Percentiles rank a stretch among this genome's conserved stretches.
Evolutionary conservation across 371 early-diverging fungal species (phyloP).

Genomic region (Saksenaea oblongispora): DNA sequence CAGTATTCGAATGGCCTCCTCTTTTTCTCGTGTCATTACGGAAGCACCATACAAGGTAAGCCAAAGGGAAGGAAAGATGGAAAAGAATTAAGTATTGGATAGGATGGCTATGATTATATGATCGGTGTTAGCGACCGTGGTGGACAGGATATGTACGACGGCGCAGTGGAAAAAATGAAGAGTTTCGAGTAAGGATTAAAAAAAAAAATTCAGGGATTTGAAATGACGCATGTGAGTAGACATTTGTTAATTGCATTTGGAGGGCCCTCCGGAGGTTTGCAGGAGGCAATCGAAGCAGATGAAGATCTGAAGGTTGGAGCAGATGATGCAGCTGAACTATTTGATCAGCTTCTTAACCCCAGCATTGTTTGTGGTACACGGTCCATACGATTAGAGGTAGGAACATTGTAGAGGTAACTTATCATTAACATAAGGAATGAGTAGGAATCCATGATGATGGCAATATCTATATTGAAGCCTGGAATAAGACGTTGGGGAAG

Average conservation of each 20-base stretch:
- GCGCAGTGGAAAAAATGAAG: constrained; percentile 19
- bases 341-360: constrained; percentile 68
- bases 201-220: not conserved
- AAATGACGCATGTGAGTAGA: constrained; percentile 18
- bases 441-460: constrained; percentile 40
- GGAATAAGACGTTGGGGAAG: constrained; percentile 24
- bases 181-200: not conserved
- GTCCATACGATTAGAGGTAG: constrained; percentile 70
- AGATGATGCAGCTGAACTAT: constrained; percentile 65
- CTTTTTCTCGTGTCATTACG: constrained; percentile 62
- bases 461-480: constrained; percentile 34
- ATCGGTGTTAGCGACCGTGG: constrained; percentile 72
- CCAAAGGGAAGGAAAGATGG: not conserved
- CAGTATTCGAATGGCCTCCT: constrained; percentile 64
- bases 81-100: not conserved
- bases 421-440: constrained; percentile 9
- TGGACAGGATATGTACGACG: constrained; percentile 41
- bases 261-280: constrained; percentile 63
- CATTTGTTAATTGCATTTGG: constrained; percentile 75
- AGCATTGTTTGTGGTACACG: constrained; percentile 65
- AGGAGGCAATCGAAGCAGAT: constrained; percentile 73
- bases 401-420: not conserved
- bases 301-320: constrained; percentile 60
- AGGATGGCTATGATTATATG: constrained; percentile 71
- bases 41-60: constrained; percentile 62